These are phyloP conservation scores for Sanguinoderma infundibulare DNA, from an alignment of 1,284 basidiomycete genomes.

Conservation along the genomic window DNA sequence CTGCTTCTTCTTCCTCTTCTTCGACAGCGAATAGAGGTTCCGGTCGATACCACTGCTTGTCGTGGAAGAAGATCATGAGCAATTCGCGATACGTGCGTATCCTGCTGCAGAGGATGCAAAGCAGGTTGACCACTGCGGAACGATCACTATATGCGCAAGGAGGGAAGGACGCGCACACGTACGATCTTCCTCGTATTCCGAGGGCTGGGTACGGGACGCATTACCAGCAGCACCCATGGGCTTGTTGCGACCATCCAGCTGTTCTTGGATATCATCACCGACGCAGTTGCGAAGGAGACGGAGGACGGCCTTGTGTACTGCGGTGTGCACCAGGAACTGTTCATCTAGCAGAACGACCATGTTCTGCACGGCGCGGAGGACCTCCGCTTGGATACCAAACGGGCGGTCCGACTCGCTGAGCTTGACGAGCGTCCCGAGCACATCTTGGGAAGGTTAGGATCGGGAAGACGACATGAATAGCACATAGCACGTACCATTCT, in stretches of 20 bases:
- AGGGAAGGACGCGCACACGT: slow-evolving; percentile 36
- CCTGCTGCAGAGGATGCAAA: slow-evolving; percentile 90
- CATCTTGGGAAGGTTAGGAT: slow-evolving; percentile 52
- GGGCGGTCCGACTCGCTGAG: slow-evolving; percentile 85
- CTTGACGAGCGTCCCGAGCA: slow-evolving; percentile 83
- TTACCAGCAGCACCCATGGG: slow-evolving; percentile 83
- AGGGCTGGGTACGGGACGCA: slow-evolving; percentile 68
- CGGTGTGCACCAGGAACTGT: slow-evolving; percentile 89
- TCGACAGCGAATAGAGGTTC: slow-evolving; percentile 71
- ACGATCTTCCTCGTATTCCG: slow-evolving; percentile 88
- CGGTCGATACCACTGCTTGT: slow-evolving; percentile 82
- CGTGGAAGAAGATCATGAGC: slow-evolving; percentile 95
- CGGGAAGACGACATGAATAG: slow-evolving; percentile 1
- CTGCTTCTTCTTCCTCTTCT: slow-evolving; percentile 65
- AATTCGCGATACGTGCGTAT: slow-evolving; percentile 90
- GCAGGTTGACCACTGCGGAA: slow-evolving; percentile 78
- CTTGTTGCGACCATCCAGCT: slow-evolving; percentile 74
- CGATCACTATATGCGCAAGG: slow-evolving; percentile 13
- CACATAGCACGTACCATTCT: slow-evolving; percentile 64
- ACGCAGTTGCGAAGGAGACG: slow-evolving; percentile 87
- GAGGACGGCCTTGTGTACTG: slow-evolving; percentile 87
- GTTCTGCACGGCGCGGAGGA: slow-evolving; percentile 83
- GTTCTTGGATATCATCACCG: slow-evolving; percentile 88
- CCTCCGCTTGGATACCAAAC: slow-evolving; percentile 84
- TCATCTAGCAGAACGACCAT: slow-evolving; percentile 90